Percentiles rank a stretch among this genome's conserved stretches.
Conservation (phyloP, 116 monocot genomes). For the Posidonia oceanica region DNA sequence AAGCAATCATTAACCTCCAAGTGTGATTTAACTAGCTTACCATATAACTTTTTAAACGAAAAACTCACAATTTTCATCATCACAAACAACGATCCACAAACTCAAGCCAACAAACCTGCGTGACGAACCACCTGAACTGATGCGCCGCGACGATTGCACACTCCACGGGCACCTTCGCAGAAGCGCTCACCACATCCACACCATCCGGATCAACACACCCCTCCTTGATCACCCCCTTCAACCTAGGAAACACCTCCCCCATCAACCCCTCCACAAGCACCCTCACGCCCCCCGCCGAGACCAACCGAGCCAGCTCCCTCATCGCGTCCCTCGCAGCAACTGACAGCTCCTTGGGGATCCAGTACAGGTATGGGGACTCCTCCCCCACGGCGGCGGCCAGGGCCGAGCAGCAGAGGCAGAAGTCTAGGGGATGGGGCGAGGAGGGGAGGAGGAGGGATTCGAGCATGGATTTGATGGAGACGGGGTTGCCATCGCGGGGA, state of each 20-base stretch:
- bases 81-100: background rate
- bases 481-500: constrained; percentile 26
- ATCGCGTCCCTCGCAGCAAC: constrained; percentile 26
- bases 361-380: constrained; percentile 49
- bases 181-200: constrained; percentile 27
- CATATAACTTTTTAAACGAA: background rate
- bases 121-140: constrained; percentile 80
- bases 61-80: background rate
- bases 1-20: too few relatives aligned
- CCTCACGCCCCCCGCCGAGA: constrained; percentile 7
- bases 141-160: constrained; percentile 59
- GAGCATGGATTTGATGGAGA: constrained; percentile 58
- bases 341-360: constrained; percentile 42
- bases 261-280: constrained; percentile 46
- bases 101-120: constrained; percentile 37
- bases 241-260: constrained; percentile 25
- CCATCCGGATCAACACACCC: constrained; percentile 50
- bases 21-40: background rate
- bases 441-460: constrained; percentile 33
- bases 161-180: constrained; percentile 38
- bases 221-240: constrained; percentile 67
- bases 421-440: constrained; percentile 11
- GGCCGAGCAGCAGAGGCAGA: constrained; percentile 54
- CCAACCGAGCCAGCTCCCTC: constrained; percentile 13
- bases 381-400: constrained; percentile 37